phyloP scores from a whole-genome alignment of 139 green algal species.

The Ulvella scutata region DNA sequence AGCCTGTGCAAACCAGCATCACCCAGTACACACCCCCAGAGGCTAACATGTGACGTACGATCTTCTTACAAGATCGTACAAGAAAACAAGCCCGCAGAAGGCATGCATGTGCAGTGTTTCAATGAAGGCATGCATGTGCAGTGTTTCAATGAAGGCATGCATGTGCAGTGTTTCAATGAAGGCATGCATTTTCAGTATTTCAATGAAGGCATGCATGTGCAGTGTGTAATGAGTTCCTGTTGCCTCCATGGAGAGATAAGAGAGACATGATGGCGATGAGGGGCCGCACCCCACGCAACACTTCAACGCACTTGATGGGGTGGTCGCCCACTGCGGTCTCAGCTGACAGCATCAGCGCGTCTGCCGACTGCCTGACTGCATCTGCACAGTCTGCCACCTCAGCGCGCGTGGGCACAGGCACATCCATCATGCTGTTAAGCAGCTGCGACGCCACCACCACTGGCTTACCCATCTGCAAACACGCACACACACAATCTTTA shows the following conservation, averaged over 20 bases:
- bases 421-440: conserved; percentile 66
- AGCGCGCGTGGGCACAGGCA: conserved; percentile 60
- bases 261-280: conserved; percentile 31
- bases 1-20: no score
- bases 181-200: no score
- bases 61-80: no score
- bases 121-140: no score
- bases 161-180: no score
- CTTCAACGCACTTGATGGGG: conserved; percentile 50
- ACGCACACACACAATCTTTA: conserved; percentile 13
- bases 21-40: no score
- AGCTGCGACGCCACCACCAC: conserved; percentile 70
- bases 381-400: conserved; percentile 75
- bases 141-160: no score
- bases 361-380: conserved; percentile 55
- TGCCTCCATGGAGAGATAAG: neutral
- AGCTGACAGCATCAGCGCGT: conserved; percentile 73
- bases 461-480: conserved; percentile 40
- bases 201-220: no score
- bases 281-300: conserved; percentile 40
- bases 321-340: conserved; percentile 64
- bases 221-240: no score
- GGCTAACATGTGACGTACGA: no score
- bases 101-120: no score
- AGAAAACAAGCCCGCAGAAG: no score